These are phyloP conservation scores for Hanseniaspora lachancei DNA, from an alignment of 805 yeast species.

Conservation along the genomic window DNA sequence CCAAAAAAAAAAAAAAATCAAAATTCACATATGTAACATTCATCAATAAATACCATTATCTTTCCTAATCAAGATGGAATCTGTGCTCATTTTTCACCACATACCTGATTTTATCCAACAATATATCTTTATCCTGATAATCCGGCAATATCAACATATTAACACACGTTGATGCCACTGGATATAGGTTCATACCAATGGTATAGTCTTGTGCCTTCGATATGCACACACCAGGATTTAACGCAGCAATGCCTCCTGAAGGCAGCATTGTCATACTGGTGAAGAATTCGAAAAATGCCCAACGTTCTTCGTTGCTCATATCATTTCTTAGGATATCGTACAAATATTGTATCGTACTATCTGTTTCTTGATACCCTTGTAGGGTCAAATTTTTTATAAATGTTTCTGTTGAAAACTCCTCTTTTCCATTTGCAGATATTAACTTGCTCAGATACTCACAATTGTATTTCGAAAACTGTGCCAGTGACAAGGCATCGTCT, in stretches of 20 bases:
- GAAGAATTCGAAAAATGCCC: constrained; percentile 67
- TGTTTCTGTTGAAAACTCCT: constrained; percentile 58
- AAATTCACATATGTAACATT: background rate
- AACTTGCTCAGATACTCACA: constrained; percentile 70
- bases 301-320: constrained; percentile 47
- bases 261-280: constrained; percentile 91
- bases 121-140: constrained; percentile 45
- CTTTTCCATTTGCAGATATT: constrained; percentile 61
- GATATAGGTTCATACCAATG: constrained; percentile 48
- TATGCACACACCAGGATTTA: constrained; percentile 71
- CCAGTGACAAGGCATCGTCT: constrained; percentile 54
- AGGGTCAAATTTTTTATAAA: constrained; percentile 48
- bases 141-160: constrained; percentile 78
- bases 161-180: constrained; percentile 89
- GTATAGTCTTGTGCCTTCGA: constrained; percentile 20
- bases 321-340: constrained; percentile 63
- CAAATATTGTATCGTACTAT: constrained; percentile 48
- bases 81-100: constrained; percentile 40
- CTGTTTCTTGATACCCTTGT: constrained; percentile 47
- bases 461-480: constrained; percentile 27
- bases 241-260: constrained; percentile 63
- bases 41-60: background rate
- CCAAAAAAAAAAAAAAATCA: background rate
- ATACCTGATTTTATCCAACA: constrained; percentile 55
- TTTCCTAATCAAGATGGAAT: background rate